These are phyloP conservation scores for Bryum argenteum DNA, from an alignment of 225 moss, liverwort and hornwort species.

Conservation along the genomic window DNA sequence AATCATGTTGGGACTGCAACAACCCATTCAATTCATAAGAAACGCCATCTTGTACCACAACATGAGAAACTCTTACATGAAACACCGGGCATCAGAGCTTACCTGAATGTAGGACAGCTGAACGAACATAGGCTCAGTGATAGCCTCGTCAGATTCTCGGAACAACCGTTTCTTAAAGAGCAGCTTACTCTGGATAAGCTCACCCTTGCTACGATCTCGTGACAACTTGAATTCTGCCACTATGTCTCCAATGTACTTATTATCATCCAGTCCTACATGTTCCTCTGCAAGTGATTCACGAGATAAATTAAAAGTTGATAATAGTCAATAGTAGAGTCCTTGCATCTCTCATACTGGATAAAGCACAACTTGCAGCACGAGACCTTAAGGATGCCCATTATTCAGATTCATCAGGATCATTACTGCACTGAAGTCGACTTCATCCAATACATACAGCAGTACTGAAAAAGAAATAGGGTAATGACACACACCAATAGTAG, in stretches of 20 bases:
- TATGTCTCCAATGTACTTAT: slow-evolving; percentile 95
- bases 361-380: slow-evolving; percentile 21
- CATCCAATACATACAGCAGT: background rate
- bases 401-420: slow-evolving; percentile 4
- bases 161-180: slow-evolving; percentile 95
- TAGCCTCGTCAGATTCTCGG: slow-evolving; percentile 93
- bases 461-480: slow-evolving; percentile 15
- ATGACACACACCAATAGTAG: slow-evolving; percentile 62
- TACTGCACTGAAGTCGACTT: slow-evolving; percentile 6
- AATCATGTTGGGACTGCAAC: slow-evolving; percentile 95
- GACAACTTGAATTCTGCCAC: slow-evolving; percentile 88
- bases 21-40: slow-evolving; percentile 38
- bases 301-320: slow-evolving; percentile 22
- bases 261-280: slow-evolving; percentile 93
- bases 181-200: slow-evolving; percentile 84
- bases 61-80: slow-evolving; percentile 18
- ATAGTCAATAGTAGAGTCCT: slow-evolving; percentile 3
- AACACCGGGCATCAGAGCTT: slow-evolving; percentile 20
- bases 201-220: slow-evolving; percentile 89
- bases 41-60: slow-evolving; percentile 22
- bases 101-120: slow-evolving; percentile 99
- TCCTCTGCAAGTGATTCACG: slow-evolving; percentile 65
- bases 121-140: slow-evolving; percentile 98
- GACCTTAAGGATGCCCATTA: background rate
- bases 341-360: slow-evolving; percentile 17